Evolutionary conservation across 495 filamentous ascomycete genomes (phyloP), one percentile per base, ranked within the genome.

Genomic region (Penicillium cinerascens): DNA sequence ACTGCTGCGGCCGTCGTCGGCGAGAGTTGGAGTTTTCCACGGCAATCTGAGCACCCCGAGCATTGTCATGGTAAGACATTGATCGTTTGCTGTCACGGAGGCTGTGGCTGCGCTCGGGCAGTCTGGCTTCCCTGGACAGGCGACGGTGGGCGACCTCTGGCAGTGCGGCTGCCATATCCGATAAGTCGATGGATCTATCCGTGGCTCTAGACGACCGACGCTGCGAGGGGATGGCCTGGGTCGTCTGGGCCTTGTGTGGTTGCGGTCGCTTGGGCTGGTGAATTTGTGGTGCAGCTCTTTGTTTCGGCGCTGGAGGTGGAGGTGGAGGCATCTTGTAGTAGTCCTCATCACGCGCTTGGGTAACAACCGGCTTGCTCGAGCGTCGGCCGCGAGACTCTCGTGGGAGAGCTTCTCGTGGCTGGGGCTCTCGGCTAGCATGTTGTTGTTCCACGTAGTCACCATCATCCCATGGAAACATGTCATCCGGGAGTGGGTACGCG

Each of bases 251-350:
- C 44, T 73, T 74, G 6, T 60, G 71, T 3, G 59, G 38, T 26
- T 56, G 52, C 15, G 52, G 61, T 11, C 50, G 59, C 13, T 67
- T 65, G 3, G 59, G 10, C 39, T 77, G 72, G 46, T 72, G 68
- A 35, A 77, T 66, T 35, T 67, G 59, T 10, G 29, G 29, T 33
- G 10, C 29, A 36, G 62, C 29, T 48, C 52, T 68, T 38, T 58
- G 39, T 51, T 67, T 73, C n/a, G 67, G 60, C 22, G 51, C 50
- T 20, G 73, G 70, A 26, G 68, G 72, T 13, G 73, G 55, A 7
- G 62, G 62, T n/a, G 60, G 74, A 35, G 70, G 74, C 71, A 78
- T 78, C 29, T 58, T 64, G 43, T 72, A 70, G 42, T 63, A 73
- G 37, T 78, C 74, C 43, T 80, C 76, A n/a, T 71, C 69, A 4